Evolutionary conservation across 2,329 filamentous ascomycete species (phyloP), one percentile per base, ranked within the genome.

Genomic region (Cladobotryum mycophilum): DNA sequence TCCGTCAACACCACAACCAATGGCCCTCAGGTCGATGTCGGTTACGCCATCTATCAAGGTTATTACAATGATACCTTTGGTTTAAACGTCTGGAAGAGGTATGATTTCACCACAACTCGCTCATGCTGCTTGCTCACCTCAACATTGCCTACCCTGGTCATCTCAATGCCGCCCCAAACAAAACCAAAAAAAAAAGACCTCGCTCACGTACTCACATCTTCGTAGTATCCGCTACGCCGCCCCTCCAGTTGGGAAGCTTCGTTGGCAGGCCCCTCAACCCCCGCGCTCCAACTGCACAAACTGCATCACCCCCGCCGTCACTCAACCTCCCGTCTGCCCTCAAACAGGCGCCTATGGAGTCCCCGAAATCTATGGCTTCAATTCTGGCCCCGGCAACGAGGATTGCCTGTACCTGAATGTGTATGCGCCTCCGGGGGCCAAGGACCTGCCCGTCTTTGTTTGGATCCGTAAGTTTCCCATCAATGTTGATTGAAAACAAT

Each of bases 391-490:
- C 1, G 67, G 64, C 3, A 60, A 68, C 14, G 73, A 76, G 54
- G 73, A 76, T 52, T 76, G 73, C 48, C 57, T 76, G 1, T 73
- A 72, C 54, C 60, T 76, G 5, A 74, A 76, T 53, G 68, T 76
- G 2, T 69, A 70, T 54, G 69, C 70, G 3, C 72, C 74, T 3
- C 58, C 71, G 22, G 52, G 60, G 12, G 64, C 74, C 5, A 62
- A 69, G 35, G 57, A 66, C 4, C 66, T 71, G 41, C 66, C 73
- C 0, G 73, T 76, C 1, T 53, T 76, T 4, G 70, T 76, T 2
- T 76, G 71, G 70, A 71, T 76, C 18, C 72, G 53, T 54, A 47
- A 48, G 55, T 46, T 22, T n/a, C n/a, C n/a, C n/a, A n/a, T n/a
- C n/a, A n/a, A n/a, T n/a, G n/a, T n/a, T n/a, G n/a, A n/a, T n/a